These are phyloP conservation scores for Pharnaceum exiguum DNA, from an alignment of 148 eudicot species.

Conservation along the genomic window DNA sequence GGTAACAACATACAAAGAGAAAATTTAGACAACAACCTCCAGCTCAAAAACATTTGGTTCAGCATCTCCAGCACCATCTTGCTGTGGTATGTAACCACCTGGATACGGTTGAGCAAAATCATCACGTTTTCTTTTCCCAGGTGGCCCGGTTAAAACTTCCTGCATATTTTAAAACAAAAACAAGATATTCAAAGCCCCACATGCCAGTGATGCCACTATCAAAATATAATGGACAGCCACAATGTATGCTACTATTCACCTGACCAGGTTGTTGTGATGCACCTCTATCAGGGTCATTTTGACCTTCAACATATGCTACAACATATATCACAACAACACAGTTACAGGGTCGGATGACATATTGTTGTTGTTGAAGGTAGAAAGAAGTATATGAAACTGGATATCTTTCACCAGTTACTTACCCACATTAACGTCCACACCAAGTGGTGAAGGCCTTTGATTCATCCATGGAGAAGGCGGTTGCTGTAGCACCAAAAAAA, in stretches of 20 bases:
- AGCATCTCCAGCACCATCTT: slow-evolving; percentile 79
- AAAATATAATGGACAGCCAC: background rate
- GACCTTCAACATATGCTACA: slow-evolving; percentile 82
- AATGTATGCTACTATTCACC: slow-evolving; percentile 37
- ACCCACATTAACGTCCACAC: slow-evolving; percentile 87
- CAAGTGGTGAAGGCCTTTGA: slow-evolving; percentile 63
- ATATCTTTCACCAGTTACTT: slow-evolving; percentile 25
- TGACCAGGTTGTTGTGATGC: slow-evolving; percentile 59
- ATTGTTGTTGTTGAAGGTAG: no score
- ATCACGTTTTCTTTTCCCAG: slow-evolving; percentile 85
- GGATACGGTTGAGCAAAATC: slow-evolving; percentile 55
- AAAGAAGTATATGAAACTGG: no score
- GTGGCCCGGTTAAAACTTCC: slow-evolving; percentile 65
- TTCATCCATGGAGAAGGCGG: slow-evolving; percentile 82
- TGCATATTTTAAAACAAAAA: slow-evolving; percentile 25
- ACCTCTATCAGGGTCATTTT: slow-evolving; percentile 67
- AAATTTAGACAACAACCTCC: slow-evolving; percentile 21
- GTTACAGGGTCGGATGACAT: no score
- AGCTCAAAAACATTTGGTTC: slow-evolving; percentile 44
- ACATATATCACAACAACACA: background rate
- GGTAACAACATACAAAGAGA: background rate
- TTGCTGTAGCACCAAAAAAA: slow-evolving; percentile 50
- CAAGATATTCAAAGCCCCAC: slow-evolving; percentile 8
- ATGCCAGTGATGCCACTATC: background rate
- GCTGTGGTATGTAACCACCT: slow-evolving; percentile 82